These are phyloP conservation scores for Chaetomium fimeti DNA, from an alignment of 495 filamentous ascomycete species.

Conservation along the genomic window DNA sequence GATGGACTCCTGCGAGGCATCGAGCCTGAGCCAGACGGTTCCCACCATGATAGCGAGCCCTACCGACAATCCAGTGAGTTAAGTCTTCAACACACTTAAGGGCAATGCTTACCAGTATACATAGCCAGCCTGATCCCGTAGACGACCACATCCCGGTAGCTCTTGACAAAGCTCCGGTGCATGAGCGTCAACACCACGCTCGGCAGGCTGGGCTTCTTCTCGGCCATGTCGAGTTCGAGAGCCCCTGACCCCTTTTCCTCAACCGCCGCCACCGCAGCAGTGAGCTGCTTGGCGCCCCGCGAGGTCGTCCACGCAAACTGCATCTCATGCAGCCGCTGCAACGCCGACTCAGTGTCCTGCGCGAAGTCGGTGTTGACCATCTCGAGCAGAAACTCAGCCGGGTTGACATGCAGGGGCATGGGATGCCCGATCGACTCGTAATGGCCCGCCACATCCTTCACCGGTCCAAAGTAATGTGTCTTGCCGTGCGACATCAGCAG, in stretches of 20 bases:
- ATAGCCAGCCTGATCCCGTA: conserved; percentile 80
- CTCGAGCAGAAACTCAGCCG: conserved; percentile 75
- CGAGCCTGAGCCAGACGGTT: conserved; percentile 75
- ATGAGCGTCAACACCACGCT: conserved; percentile 48
- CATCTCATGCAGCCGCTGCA: conserved; percentile 41
- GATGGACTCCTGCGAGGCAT: conserved; percentile 63
- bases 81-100: conserved; percentile 11
- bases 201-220: conserved; percentile 31
- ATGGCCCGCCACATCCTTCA: conserved; percentile 52
- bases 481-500: conserved; percentile 68
- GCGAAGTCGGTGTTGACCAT: conserved; percentile 71
- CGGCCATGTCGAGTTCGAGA: conserved; percentile 19
- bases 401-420: conserved; percentile 67
- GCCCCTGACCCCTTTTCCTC: conserved; percentile 8
- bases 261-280: conserved; percentile 20
- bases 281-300: conserved; percentile 15
- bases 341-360: conserved; percentile 42
- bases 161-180: conserved; percentile 74
- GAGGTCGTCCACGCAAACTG: conserved; percentile 46
- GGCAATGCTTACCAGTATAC: conserved; percentile 61
- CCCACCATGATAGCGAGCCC: conserved; percentile 81
- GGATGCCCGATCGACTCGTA: conserved; percentile 58
- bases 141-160: conserved; percentile 74
- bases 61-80: conserved; percentile 6
- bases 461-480: conserved; percentile 66